phyloP scores from a whole-genome alignment of 2,329 filamentous ascomycete species.

The Corniculantispora saksenae region DNA sequence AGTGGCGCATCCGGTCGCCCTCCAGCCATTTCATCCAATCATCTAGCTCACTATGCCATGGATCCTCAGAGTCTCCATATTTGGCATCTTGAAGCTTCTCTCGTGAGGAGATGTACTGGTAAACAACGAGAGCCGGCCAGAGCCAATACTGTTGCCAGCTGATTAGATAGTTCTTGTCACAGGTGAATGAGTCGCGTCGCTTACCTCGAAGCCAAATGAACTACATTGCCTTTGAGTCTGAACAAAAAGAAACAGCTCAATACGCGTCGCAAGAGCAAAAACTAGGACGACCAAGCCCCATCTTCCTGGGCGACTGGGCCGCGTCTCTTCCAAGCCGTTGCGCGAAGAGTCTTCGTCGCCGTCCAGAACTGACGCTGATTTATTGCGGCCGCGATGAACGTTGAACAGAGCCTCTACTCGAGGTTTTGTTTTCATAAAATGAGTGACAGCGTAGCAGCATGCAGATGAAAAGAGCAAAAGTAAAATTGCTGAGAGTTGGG shows the following conservation, averaged over 20 bases:
- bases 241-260: conserved; percentile 50
- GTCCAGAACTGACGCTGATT: background rate
- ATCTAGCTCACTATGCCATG: conserved; percentile 49
- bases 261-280: conserved; percentile 45
- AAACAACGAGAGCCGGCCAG: conserved; percentile 36
- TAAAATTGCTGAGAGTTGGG: conserved; percentile 41
- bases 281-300: conserved; percentile 48
- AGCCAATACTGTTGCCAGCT: conserved; percentile 5
- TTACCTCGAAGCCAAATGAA: conserved; percentile 49
- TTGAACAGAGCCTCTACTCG: conserved; percentile 2
- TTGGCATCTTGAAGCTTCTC: conserved; percentile 43
- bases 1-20: conserved; percentile 39
- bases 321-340: conserved; percentile 3
- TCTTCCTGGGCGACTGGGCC: conserved; percentile 48
- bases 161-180: background rate
- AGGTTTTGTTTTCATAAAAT: background rate
- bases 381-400: background rate
- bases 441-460: background rate
- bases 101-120: conserved; percentile 44
- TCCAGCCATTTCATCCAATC: conserved; percentile 50
- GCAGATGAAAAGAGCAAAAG: conserved; percentile 5
- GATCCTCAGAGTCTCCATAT: conserved; percentile 45
- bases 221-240: conserved; percentile 53
- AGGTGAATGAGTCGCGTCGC: background rate
- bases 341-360: background rate